Evolutionary conservation across 345 rosid genomes (phyloP), one percentile per base, ranked within the genome.

Genomic region (Populus deltoides): DNA sequence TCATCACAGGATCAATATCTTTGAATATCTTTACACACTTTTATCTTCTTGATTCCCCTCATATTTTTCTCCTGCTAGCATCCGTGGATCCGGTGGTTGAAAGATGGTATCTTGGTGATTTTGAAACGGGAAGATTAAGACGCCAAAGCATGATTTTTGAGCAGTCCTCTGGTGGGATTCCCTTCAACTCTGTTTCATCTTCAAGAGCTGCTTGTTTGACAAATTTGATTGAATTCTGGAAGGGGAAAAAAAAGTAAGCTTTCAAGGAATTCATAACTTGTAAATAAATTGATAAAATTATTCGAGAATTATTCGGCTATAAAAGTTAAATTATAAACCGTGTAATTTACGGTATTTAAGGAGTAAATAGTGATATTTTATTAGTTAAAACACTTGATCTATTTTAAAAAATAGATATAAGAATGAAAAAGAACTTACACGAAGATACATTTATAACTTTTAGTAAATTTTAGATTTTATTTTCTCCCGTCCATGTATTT

Each of bases 111-210:
- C 43, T 24, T 5, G 25, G 49, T 49, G 66, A 10, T 67, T 68
- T 73, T 53, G 17, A 17, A 41, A 24, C 43, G 31, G 81, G 86
- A 51, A 85, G 83, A 41, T 73, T 83, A 78, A 94, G 91, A 59
- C 87, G 92, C 98, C 98, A 94, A 39, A 93, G 88, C 97, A 93
- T 83, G 83, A 94, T 82, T 83, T 87, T 94, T 11, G 97, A 93
- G 87, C 98, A 94, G 29, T 90, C 89, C 75, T 89, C 87, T 11
- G 83, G 72, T 33, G 97, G 89, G 76, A 92, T 88, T 62, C 98
- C 97, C 76, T 91, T 90, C 49, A 92, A 73, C 79, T 93, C 91
- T 6, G 89, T 85, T 83, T 94, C 97, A 31, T 91, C 97, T 79
- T 93, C 98, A 62, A 90, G 77, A 15, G 93, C 92, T 31, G 85